Evolutionary conservation across 1,284 basidiomycete species (phyloP), one percentile per base, ranked within the genome.

Genomic region (Ceraceosorus bombacis): DNA sequence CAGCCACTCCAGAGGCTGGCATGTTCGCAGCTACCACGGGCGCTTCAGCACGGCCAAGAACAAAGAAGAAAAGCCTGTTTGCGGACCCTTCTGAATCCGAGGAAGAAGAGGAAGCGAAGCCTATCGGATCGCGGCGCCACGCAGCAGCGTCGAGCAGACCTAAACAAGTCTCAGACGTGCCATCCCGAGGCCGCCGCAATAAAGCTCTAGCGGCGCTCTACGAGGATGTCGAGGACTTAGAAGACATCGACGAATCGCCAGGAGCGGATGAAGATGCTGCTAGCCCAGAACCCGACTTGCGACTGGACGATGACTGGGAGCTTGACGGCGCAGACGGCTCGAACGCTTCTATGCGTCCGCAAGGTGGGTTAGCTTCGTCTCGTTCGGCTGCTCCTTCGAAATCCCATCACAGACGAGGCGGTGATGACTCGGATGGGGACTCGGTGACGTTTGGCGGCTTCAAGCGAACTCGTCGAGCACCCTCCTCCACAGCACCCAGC

Each of bases 41-140:
- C 5, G 15, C 12, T 43, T 13, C 12, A 13, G 9, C 39, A 15
- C 54, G 39, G 36, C 38, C 37, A 53, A 17, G 27, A 27, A 12
- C 10, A 27, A 12, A 50, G 4, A 55, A 55, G 54, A 41, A 13
- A 17, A 43, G 54, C 49, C 10, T 48, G 6, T 48, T 55, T 7
- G 54, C 54, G 10, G 38, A 41, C 41, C 12, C 39, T 12, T 55
- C 49, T 15, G 49, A 49, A n/a, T n/a, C 15, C 7, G 54, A 41
- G 41, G 54, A 55, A 6, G 54, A 41, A 7, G 54, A 55, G 9
- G 39, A 55, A 41, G 37, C 43, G 43, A 27, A 3, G 27, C 43
- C 43, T 10, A 10, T 46, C 10, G 43, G 43, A 10, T 10, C 10
- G 10, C 9, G 43, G 43, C 43, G 43, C 43, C 10, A 10, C 43